Evolutionary conservation across 306 rosid genomes (phyloP).

Genomic region (Fragaria vesca): DNA sequence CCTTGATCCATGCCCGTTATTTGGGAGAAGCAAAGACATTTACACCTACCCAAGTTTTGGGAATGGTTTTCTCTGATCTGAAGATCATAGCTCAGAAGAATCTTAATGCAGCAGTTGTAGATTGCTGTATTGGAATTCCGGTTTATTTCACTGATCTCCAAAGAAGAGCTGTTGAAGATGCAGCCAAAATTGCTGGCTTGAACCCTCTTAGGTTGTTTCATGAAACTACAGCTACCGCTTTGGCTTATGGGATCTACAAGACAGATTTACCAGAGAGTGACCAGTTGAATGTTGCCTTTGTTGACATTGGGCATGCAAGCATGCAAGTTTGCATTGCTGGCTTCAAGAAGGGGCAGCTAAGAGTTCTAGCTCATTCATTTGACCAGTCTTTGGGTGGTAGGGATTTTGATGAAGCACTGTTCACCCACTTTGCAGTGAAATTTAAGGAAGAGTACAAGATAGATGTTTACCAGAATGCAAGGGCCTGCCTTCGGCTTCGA

Average conservation of each 20-base stretch:
- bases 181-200: slow-evolving; percentile 88
- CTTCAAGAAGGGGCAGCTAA: slow-evolving; percentile 83
- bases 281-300: slow-evolving; percentile 83
- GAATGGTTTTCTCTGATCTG: slow-evolving; percentile 75
- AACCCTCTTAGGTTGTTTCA: slow-evolving; percentile 84
- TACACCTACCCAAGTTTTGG: slow-evolving; percentile 83
- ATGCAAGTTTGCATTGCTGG: slow-evolving; percentile 99
- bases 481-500: slow-evolving; percentile 80
- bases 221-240: slow-evolving; percentile 90
- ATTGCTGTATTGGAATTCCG: slow-evolving; percentile 97
- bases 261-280: slow-evolving; percentile 89
- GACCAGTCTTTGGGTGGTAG: slow-evolving; percentile 93
- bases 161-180: slow-evolving; percentile 88
- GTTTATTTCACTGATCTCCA: slow-evolving; percentile 89
- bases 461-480: slow-evolving; percentile 77
- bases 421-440: slow-evolving; percentile 72
- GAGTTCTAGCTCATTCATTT: slow-evolving; percentile 73
- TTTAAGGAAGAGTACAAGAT: slow-evolving; percentile 84
- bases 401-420: slow-evolving; percentile 85
- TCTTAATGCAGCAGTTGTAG: slow-evolving; percentile 75
- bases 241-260: slow-evolving; percentile 96
- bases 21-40: slow-evolving; percentile 65
- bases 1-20: slow-evolving; percentile 69
- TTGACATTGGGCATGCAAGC: slow-evolving; percentile 92
- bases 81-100: slow-evolving; percentile 80